A percentile compares a stretch with the other conserved stretches of the same genome.
These are phyloP conservation scores for Cicer judaicum DNA, from an alignment of 306 rosid genomes.

Conservation along the genomic window DNA sequence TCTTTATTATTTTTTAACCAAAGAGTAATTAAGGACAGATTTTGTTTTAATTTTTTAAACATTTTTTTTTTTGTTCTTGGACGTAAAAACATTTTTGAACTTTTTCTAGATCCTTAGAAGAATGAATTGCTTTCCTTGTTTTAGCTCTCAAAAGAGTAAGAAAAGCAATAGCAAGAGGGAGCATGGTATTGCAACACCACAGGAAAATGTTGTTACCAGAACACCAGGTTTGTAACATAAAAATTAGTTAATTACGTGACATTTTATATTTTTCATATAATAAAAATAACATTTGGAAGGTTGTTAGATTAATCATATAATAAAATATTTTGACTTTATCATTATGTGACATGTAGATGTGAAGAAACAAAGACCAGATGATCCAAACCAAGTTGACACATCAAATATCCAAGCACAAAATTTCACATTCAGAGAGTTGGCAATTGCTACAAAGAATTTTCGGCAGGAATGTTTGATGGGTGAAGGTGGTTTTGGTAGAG, in stretches of 20 bases:
- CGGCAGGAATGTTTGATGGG: slow-evolving; percentile 83
- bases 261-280: neutral
- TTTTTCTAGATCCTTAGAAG: slow-evolving; percentile 24
- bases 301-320: too few species aligned
- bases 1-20: neutral
- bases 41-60: neutral
- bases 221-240: slow-evolving; percentile 47
- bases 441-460: slow-evolving; percentile 88
- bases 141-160: slow-evolving; percentile 59
- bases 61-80: neutral
- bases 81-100: neutral
- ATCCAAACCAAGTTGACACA: slow-evolving; percentile 48
- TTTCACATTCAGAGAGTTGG: slow-evolving; percentile 87
- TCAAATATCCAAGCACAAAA: slow-evolving; percentile 63
- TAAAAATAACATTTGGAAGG: slow-evolving; percentile 7
- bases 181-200: slow-evolving; percentile 25
- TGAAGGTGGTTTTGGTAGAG: slow-evolving; percentile 95
- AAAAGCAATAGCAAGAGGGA: slow-evolving; percentile 56
- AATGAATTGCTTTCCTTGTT: slow-evolving; percentile 92
- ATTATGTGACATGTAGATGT: slow-evolving; percentile 43
- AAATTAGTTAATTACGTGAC: neutral
- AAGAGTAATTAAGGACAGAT: neutral
- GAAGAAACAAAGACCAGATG: slow-evolving; percentile 48
- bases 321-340: neutral
- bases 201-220: slow-evolving; percentile 40